Evolutionary conservation across 1,139 yeast genomes (phyloP), one percentile per base, ranked within the genome.

Genomic region (Yarrowia galli): DNA sequence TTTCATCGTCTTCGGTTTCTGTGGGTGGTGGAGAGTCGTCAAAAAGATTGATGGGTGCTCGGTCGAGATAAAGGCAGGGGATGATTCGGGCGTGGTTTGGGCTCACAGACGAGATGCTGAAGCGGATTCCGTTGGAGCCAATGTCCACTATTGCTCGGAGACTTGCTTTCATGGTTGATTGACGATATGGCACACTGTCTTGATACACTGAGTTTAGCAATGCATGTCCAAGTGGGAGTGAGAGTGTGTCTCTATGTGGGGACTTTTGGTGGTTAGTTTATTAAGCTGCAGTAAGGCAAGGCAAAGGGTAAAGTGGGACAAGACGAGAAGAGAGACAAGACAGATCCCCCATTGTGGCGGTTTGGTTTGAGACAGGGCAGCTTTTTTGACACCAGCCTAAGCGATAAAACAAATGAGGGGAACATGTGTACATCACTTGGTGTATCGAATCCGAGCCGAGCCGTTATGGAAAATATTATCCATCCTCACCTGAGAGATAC

Each of bases 41-140:
- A 73, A 85, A 87, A 28, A 88, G 75, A 0, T 91, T 86, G 18
- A 88, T 85, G 2, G 89, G 89, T 2, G 88, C 82, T 65, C 91
- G 77, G 72, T 88, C 92, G 71, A 88, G 89, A 76, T 85, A 88
- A 20, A 87, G 85, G 73, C 90, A 86, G 0, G 92, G 92, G 83
- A 88, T 84, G 4, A 87, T 85, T 69, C 92, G 80, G 1, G 90
- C 89, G 75, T 87, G 89, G 69, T 83, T 86, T 1, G 87, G 80
- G 4, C 88, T 87, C 65, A 84, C 81, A 5, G 90, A 87, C 15
- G 90, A 85, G 49, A 88, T 87, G 61, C 89, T 84, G 74, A 88
- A 87, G 68, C 92, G 78, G 67, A 87, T 83, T 53, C 89, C 91
- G 72, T 87, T 87, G 20, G 91, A 85, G 2, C 91, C 91, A 32